phyloP scores from a whole-genome alignment of 2,329 filamentous ascomycete genomes.

The Eurotiales sp. region DNA sequence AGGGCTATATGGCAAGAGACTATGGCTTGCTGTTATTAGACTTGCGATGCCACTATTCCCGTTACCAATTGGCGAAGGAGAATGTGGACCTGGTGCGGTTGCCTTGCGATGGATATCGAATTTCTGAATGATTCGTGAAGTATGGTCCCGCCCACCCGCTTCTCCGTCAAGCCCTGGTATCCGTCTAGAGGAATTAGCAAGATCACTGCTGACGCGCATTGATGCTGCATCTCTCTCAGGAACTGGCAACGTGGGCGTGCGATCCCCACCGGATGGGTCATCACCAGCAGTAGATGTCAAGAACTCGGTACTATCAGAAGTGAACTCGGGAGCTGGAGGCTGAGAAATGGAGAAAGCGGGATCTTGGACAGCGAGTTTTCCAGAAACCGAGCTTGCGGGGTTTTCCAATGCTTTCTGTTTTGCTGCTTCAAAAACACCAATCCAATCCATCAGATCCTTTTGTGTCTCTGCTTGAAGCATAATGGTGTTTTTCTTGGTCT shows the following conservation, averaged over 20 bases:
- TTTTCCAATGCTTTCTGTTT: constrained; percentile 89
- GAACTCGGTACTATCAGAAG: constrained; percentile 70
- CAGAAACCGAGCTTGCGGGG: constrained; percentile 49
- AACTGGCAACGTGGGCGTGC: constrained; percentile 61
- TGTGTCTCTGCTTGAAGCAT: constrained; percentile 92
- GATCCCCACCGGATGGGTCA: constrained; percentile 55
- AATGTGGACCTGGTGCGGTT: constrained; percentile 52
- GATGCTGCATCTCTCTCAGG: constrained; percentile 58
- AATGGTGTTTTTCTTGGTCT: constrained; percentile 90
- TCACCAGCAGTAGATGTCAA: constrained; percentile 54
- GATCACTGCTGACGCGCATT: constrained; percentile 69
- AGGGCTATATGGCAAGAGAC: constrained; percentile 64
- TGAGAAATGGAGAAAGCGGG: constrained; percentile 91
- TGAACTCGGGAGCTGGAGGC: constrained; percentile 84
- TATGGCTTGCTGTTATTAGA: constrained; percentile 80
- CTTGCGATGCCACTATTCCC: constrained; percentile 68
- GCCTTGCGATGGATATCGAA: constrained; percentile 83
- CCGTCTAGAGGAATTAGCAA: constrained; percentile 45
- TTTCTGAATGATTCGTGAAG: constrained; percentile 86
- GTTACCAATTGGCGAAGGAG: constrained; percentile 42
- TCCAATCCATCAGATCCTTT: constrained; percentile 86
- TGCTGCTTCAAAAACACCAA: constrained; percentile 86
- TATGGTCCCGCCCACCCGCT: constrained; percentile 74
- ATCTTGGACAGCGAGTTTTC: constrained; percentile 47
- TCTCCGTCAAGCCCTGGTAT: constrained; percentile 56